phyloP scores from a whole-genome alignment of 208 protist species.

The Crithidia acanthocephali region DNA sequence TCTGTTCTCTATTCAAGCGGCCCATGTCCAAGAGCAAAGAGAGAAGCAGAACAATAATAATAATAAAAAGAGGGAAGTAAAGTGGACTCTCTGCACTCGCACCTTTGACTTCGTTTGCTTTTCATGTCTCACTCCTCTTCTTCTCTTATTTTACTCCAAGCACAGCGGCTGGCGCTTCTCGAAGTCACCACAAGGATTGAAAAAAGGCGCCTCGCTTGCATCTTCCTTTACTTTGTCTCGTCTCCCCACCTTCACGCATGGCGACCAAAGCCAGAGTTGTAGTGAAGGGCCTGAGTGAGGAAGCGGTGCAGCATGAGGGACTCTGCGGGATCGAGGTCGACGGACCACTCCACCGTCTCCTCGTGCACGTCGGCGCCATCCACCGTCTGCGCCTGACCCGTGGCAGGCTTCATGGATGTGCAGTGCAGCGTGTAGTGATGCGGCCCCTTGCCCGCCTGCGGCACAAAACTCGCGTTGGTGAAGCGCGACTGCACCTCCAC shows the following conservation, averaged over 20 bases:
- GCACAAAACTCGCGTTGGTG: conserved; percentile 75
- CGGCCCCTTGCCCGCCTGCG: conserved; percentile 42
- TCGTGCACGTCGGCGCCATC: conserved; percentile 54
- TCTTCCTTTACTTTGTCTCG: conserved; percentile 2
- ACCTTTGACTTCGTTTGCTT: no score
- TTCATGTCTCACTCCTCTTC: no score
- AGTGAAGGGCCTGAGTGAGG: conserved; percentile 78
- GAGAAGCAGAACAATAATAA: no score
- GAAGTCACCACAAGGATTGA: no score
- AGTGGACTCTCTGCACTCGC: no score
- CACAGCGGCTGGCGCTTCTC: no score
- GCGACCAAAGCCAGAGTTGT: conserved; percentile 74
- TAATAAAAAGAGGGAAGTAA: no score
- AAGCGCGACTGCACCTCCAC: conserved; percentile 83
- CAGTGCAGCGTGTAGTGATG: conserved; percentile 68
- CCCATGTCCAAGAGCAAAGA: no score
- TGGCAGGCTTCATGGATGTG: conserved; percentile 58
- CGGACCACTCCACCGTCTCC: conserved; percentile 75
- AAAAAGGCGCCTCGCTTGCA: no score
- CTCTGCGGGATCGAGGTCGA: conserved; percentile 72
- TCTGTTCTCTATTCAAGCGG: background rate
- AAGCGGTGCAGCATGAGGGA: conserved; percentile 90
- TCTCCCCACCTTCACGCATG: background rate
- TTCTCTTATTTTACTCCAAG: no score
- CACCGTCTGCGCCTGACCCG: conserved; percentile 48